These are phyloP conservation scores for Rosa chinensis DNA, from an alignment of 306 rosid species.

Conservation along the genomic window DNA sequence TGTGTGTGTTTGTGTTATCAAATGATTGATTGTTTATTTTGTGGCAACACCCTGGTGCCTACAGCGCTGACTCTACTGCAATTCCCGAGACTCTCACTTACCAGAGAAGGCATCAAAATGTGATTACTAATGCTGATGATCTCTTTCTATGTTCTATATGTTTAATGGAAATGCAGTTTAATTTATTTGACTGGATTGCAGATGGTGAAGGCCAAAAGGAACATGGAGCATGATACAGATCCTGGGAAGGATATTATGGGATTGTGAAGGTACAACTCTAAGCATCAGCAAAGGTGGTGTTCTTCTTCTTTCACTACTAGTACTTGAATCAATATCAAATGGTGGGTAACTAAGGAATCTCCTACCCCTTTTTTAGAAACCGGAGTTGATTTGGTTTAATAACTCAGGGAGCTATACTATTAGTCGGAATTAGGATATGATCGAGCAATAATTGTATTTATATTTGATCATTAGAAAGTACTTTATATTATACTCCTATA, in stretches of 20 bases:
- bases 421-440: not conserved
- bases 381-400: not conserved
- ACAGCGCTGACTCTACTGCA: conserved; percentile 17
- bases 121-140: not conserved
- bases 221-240: conserved; percentile 9
- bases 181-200: conserved; percentile 12
- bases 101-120: conserved; percentile 23
- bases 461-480: not conserved
- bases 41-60: no score
- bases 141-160: not conserved
- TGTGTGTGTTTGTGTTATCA: no score
- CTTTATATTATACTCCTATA: not conserved
- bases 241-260: not conserved
- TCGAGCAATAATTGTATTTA: not conserved
- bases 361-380: not conserved
- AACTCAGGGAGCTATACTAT: not conserved
- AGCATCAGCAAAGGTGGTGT: not conserved
- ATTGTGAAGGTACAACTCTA: not conserved
- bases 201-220: conserved; percentile 20
- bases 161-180: not conserved
- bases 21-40: no score
- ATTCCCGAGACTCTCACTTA: conserved; percentile 22
- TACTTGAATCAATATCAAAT: not conserved
- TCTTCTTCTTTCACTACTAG: conserved; percentile 25
- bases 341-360: conserved; percentile 2